Conservation (phyloP, 768 basidiomycete genomes). For the Udeniomyces megalosporus region DNA sequence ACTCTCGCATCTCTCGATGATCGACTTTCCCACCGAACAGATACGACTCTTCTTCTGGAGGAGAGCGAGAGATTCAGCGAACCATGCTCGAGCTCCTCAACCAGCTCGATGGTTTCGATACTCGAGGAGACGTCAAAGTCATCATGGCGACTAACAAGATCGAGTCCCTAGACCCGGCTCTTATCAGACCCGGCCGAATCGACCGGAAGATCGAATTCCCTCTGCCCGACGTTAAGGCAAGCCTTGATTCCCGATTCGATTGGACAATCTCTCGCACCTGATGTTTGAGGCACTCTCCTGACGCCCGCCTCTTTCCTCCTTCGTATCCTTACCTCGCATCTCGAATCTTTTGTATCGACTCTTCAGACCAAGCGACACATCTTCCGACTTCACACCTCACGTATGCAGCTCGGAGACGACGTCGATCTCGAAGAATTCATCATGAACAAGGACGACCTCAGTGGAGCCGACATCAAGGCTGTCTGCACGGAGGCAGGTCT, state of each 20-base stretch:
- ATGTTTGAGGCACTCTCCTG: too few species aligned
- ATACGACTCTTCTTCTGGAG: conserved; percentile 95
- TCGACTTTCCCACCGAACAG: conserved; percentile 31
- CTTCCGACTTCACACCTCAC: conserved; percentile 79
- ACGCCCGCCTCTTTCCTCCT: neutral
- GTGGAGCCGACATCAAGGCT: conserved; percentile 97
- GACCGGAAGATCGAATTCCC: conserved; percentile 98
- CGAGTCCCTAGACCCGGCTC: conserved; percentile 89
- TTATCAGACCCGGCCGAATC: conserved; percentile 95
- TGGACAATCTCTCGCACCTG: too few species aligned
- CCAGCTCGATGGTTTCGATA: conserved; percentile 98
- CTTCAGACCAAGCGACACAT: conserved; percentile 91
- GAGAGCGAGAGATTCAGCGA: conserved; percentile 96
- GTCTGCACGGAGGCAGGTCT: conserved; percentile 98
- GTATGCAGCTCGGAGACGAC: conserved; percentile 69
- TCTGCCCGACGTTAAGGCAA: conserved; percentile 62
- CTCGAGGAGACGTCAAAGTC: conserved; percentile 97
- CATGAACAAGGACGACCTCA: conserved; percentile 85
- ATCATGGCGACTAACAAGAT: conserved; percentile 99
- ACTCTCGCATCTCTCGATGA: neutral
- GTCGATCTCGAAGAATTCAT: conserved; percentile 60
- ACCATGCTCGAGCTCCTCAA: conserved; percentile 98
- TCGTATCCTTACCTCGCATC: neutral
- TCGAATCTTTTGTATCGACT: too few species aligned
- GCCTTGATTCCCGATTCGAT: neutral